phyloP scores from a whole-genome alignment of 768 basidiomycete genomes.

The Fomitopsis pulvina region DNA sequence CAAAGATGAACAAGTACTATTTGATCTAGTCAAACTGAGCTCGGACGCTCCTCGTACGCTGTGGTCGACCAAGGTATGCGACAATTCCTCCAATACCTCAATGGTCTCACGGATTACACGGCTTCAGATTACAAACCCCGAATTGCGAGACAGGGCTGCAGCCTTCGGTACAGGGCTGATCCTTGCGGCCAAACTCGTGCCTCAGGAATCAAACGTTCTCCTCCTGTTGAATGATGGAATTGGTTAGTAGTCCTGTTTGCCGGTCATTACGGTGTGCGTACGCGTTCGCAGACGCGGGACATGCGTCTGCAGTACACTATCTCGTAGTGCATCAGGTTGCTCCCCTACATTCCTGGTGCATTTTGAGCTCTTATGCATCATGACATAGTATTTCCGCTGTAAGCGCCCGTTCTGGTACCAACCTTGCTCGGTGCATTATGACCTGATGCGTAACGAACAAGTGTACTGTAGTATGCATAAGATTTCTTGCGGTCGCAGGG shows the following conservation, averaged over 20 bases:
- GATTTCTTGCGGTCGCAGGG: too few relatives aligned
- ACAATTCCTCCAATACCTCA: not conserved
- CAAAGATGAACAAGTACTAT: constrained; percentile 62
- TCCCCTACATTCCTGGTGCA: too few relatives aligned
- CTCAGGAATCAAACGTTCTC: constrained; percentile 61
- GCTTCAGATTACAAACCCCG: constrained; percentile 63
- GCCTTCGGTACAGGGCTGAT: constrained; percentile 72
- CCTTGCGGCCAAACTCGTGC: constrained; percentile 45
- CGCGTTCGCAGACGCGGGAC: too few relatives aligned
- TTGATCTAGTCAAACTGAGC: constrained; percentile 63
- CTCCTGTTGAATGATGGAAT: constrained; percentile 74
- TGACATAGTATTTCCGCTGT: too few relatives aligned
- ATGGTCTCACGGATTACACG: not conserved
- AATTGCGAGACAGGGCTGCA: constrained; percentile 62
- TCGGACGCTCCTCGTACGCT: constrained; percentile 63
- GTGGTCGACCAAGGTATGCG: constrained; percentile 68
- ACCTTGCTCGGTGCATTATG: too few relatives aligned
- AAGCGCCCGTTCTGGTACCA: too few relatives aligned
- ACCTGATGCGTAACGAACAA: too few relatives aligned
- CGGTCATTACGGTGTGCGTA: too few relatives aligned
- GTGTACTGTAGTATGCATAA: too few relatives aligned
- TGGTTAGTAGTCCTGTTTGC: constrained; percentile 40
- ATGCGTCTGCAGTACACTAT: too few relatives aligned
- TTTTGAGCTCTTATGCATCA: too few relatives aligned
- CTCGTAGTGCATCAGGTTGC: too few relatives aligned